These are phyloP conservation scores for Saccharomyces hybrid DNA, from an alignment of 1,139 yeast genomes.

Conservation along the genomic window DNA sequence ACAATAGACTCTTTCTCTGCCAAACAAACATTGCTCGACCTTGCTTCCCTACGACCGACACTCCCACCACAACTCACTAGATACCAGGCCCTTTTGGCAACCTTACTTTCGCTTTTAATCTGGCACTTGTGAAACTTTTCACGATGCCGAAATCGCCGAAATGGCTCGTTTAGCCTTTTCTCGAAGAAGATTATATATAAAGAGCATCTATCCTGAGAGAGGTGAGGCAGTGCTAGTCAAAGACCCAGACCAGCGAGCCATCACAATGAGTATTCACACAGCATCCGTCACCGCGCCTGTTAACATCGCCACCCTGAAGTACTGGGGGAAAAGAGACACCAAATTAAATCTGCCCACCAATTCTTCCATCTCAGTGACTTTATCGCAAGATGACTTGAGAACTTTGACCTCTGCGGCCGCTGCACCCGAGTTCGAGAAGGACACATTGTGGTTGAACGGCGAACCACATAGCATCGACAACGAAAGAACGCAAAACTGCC, in stretches of 20 bases:
- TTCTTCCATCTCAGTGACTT: constrained; percentile 88
- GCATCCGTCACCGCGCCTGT: constrained; percentile 96
- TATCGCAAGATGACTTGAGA: constrained; percentile 80
- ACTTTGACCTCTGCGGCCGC: constrained; percentile 87
- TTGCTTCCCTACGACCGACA: neutral
- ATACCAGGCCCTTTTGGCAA: neutral
- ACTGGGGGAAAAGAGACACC: constrained; percentile 97
- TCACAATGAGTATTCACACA: constrained; percentile 36
- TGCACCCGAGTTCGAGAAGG: constrained; percentile 47
- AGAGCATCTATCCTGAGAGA: neutral
- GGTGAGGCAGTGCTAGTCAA: neutral
- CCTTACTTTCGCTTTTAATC: neutral
- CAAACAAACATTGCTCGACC: neutral
- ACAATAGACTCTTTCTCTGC: neutral
- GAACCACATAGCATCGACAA: constrained; percentile 55
- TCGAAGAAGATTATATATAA: neutral
- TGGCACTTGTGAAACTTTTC: neutral
- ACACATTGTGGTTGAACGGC: constrained; percentile 80
- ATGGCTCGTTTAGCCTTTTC: neutral
- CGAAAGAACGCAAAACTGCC: constrained; percentile 73
- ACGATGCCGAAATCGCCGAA: constrained; percentile 1
- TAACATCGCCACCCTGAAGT: constrained; percentile 91
- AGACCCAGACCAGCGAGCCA: neutral
- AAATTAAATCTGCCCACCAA: constrained; percentile 86
- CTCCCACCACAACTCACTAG: neutral